Conservation (phyloP, 2,329 filamentous ascomycete genomes). For the Cladorrhinum sp. region DNA sequence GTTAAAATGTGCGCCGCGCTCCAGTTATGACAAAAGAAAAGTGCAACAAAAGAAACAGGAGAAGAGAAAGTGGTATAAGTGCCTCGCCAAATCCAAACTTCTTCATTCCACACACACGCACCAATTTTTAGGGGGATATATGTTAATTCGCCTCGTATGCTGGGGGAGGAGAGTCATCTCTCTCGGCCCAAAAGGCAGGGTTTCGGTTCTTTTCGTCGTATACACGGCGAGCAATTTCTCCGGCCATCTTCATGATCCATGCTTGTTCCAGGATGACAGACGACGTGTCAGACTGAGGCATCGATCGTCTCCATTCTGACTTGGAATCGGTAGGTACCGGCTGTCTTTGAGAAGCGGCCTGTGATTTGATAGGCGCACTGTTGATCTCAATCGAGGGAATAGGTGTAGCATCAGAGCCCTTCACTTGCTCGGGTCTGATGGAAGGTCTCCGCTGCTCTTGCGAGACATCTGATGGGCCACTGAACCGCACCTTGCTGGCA, state of each 20-base stretch:
- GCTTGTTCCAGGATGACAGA: slow-evolving; percentile 71
- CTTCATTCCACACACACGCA: neutral
- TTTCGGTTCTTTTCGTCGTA: slow-evolving; percentile 75
- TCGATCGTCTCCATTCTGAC: slow-evolving; percentile 30
- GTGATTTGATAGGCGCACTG: slow-evolving; percentile 9
- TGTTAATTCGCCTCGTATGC: slow-evolving; percentile 53
- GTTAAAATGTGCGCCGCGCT: neutral
- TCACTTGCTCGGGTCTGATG: slow-evolving; percentile 35
- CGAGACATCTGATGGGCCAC: slow-evolving; percentile 29
- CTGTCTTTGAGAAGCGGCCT: slow-evolving; percentile 5
- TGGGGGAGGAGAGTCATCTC: slow-evolving; percentile 57
- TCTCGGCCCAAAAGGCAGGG: slow-evolving; percentile 51
- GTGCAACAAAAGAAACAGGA: slow-evolving; percentile 14
- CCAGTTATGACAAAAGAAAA: neutral
- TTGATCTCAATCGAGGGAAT: slow-evolving; percentile 20
- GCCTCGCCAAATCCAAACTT: neutral
- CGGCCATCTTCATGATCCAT: slow-evolving; percentile 91
- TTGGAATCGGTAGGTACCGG: slow-evolving; percentile 26
- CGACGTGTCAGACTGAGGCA: slow-evolving; percentile 46
- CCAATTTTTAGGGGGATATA: neutral
- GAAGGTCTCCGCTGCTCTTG: slow-evolving; percentile 32
- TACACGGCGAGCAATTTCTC: slow-evolving; percentile 82
- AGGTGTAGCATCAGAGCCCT: slow-evolving; percentile 26
- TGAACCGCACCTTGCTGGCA: slow-evolving; percentile 43
- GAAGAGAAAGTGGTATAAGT: slow-evolving; percentile 6